Evolutionary conservation across 2,329 filamentous ascomycete genomes (phyloP), one percentile per base, ranked within the genome.

Genomic region (Penicillium sp.): DNA sequence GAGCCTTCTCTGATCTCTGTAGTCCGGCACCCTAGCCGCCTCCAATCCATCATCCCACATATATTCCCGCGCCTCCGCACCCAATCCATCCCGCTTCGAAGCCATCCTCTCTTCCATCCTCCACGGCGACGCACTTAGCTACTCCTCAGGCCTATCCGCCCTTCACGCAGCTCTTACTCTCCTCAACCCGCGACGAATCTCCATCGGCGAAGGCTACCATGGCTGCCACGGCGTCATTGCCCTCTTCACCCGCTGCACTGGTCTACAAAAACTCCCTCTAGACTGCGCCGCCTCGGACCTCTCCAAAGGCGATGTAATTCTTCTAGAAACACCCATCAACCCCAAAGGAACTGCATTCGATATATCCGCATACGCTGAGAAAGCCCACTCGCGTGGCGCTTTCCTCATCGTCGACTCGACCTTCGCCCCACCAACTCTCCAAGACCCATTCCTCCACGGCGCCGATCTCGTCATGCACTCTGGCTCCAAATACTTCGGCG

Each of bases 401-500:
- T 83, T 83, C 51, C 78, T 97, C 44, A 87, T 87, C 12, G 88
- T 97, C 1, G 94, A 99, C 72, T 85, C 89, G 2, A 99, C 94
- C 0, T 96, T 99, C 73, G 94, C 85, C 3, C 94, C 94, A 38
- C 94, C 94, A 29, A 89, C 90, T 26, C 77, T 99, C 53, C 87
- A 90, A 69, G 89, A 96, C 65, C 92, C 94, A 0, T 94, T 97
- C 65, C 68, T 71, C 26, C 87, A 82, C 70, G 93, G 90, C 43
- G 90, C 88, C 26, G 93, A 97, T 72, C 74, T 92, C 1, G 83
- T 96, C 31, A 88, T 97, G 89, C 94, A 99, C 74, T 88, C 83
- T 47, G 94, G 91, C 3, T 96, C 92, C 16, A 99, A 97, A 79
- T 99, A 97, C 74, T 84, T 99, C 61, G 94, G 94, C 18, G 94